Base-by-base conservation (phyloP, 345 rosid species). In the Acer campestre region DNA sequence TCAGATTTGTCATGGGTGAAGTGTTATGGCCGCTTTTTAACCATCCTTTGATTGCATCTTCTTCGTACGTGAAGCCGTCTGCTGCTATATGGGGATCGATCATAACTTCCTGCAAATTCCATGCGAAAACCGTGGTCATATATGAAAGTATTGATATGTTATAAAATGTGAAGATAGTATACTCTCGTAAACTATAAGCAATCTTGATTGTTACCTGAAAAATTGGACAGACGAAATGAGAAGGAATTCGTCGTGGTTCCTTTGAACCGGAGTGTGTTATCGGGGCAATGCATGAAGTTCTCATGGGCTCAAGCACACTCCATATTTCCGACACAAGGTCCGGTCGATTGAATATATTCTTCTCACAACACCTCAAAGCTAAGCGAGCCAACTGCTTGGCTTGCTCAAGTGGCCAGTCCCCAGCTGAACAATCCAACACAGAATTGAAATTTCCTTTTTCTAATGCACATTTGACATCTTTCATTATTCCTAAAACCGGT, bases 1-100 rank as follows among this genome's bases (percentile, higher is more conserved):
- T 84, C 25, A 93, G 87, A 84, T 95, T 95, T 56, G 98, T 95
- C 98, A 95, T 95, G 0, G 98, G 98, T 6, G 98, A 95, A 7
- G 92, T 95, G 81, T 88, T 74, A 74, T 91, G 98, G 18, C 90
- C 97, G 17, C 91, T 92, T 3, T 90, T 72, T 80, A 95, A 82
- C 98, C 98, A 95, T 75, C 94, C 98, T 75, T 81, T 83, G 11
- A 95, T 92, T 0, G 98, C 98, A 48, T 93, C 97, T 10, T 89
- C 98, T 81, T 95, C 98, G 20, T 93, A 95, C 0, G 98, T 95
- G 77, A 89, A 93, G 1, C 98, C 98, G 63, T 95, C 98, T 3
- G 98, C 94, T 13, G 98, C 95, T 82, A 93, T 92, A 56, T 84
- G 83, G 2, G 98, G 98, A 85, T 95, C 97, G 78, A 88, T 82